phyloP scores from a whole-genome alignment of 208 protist genomes.

The Leishmania tropica region DNA sequence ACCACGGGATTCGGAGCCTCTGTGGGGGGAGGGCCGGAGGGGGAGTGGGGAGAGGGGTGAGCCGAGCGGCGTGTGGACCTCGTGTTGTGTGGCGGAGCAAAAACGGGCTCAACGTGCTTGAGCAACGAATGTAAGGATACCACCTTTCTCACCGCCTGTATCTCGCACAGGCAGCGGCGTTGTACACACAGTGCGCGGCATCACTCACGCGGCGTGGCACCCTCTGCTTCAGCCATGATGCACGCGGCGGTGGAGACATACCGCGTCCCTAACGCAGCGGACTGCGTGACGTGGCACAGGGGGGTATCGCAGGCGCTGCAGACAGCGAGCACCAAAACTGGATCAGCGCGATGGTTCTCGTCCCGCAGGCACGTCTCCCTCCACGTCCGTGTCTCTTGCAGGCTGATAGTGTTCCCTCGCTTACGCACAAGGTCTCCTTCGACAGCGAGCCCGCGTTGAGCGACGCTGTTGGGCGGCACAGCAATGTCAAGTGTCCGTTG shows the following conservation, averaged over 20 bases:
- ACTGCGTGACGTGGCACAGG: constrained; percentile 60
- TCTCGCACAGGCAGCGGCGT: neutral
- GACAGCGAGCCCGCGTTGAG: constrained; percentile 43
- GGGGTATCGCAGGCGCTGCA: constrained; percentile 45
- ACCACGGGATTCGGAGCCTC: too few relatives aligned
- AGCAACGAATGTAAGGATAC: neutral
- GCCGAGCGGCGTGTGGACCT: neutral
- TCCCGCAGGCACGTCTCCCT: constrained; percentile 68
- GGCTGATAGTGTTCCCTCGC: constrained; percentile 15
- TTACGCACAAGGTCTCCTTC: constrained; percentile 58
- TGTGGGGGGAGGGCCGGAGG: too few relatives aligned
- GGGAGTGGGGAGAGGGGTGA: too few relatives aligned
- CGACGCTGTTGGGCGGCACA: constrained; percentile 18
- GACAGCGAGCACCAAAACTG: constrained; percentile 43
- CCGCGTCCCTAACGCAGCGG: constrained; percentile 4
- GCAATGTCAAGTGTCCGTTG: neutral
- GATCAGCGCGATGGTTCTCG: constrained; percentile 60
- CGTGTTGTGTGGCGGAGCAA: neutral
- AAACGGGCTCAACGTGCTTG: neutral
- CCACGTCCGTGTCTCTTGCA: constrained; percentile 40
- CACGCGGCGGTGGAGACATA: constrained; percentile 27
- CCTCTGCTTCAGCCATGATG: constrained; percentile 2
- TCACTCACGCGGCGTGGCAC: neutral
- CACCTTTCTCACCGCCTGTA: neutral
- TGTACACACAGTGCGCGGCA: neutral